Conservation (phyloP, 805 yeast genomes). For the Debaryomyces tyrocola region DNA sequence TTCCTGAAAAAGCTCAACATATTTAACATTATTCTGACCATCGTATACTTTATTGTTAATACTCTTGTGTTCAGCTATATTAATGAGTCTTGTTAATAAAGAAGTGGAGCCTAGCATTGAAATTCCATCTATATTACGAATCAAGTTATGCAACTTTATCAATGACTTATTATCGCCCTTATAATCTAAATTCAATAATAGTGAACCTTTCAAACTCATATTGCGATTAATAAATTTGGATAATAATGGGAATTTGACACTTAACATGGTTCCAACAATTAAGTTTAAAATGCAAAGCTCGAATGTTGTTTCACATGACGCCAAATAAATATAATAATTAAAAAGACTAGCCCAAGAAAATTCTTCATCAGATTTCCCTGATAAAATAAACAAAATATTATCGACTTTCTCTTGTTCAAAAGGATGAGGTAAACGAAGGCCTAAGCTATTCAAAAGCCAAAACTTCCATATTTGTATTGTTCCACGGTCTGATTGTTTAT, state of each 20-base stretch:
- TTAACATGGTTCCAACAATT: constrained; percentile 27
- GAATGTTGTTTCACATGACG: constrained; percentile 28
- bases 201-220: constrained; percentile 23
- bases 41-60: constrained; percentile 26
- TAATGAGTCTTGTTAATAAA: constrained; percentile 26
- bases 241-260: constrained; percentile 18
- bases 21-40: constrained; percentile 30
- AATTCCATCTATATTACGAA: constrained; percentile 32
- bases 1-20: constrained; percentile 27
- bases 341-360: constrained; percentile 15
- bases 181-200: constrained; percentile 31
- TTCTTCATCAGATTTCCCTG: constrained; percentile 11
- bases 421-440: constrained; percentile 27
- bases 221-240: constrained; percentile 19
- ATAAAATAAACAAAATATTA: constrained; percentile 15
- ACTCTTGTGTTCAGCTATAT: constrained; percentile 20
- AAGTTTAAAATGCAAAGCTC: constrained; percentile 34
- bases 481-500: not conserved
- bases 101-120: constrained; percentile 26
- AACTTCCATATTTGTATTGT: constrained; percentile 8
- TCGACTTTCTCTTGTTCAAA: constrained; percentile 14
- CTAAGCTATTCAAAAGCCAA: constrained; percentile 28
- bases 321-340: constrained; percentile 26
- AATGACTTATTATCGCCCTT: constrained; percentile 24
- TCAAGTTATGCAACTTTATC: constrained; percentile 20